Base-by-base conservation (phyloP, 1,284 basidiomycete genomes). In the Ceratobasidium papillatum region DNA sequence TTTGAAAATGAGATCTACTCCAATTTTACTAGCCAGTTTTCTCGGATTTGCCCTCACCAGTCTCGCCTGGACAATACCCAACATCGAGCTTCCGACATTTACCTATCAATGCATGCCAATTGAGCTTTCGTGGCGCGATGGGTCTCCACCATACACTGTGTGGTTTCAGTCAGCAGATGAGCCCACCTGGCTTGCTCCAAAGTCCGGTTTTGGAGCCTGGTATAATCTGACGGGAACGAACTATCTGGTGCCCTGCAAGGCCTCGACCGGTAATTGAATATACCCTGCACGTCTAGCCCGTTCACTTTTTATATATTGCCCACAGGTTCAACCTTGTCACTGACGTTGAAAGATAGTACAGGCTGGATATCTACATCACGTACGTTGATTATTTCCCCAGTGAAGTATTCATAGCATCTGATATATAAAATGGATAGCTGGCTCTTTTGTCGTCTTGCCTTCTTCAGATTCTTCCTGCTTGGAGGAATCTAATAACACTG, bases 81-180 rank as follows among this genome's bases (percentile, higher is more conserved):
- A 69, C 51, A 69, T 69, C 41, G 22, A 69, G 4, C 17, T 58
- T 12, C 66, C 66, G 17, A 58, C 66, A 11, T 69, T 56, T 59
- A 69, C 66, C 12, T 69, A 69, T 27, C 66, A 69, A 59, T 69
- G 66, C 22, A 69, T 69, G 66, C 54, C 54, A 3, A 69, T 58
- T 36, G 12, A 59, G n/a, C 51, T 69, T 1, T 2, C 11, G 7
- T 69, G 66, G 66, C 3, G 22, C 3, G 66, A 58, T 32, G 66
- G 66, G 1, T 41, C 66, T 17, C 52, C 52, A 2, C 66, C 66
- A 14, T 69, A 69, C 54, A 43, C 66, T 8, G 32, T 69, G 9
- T 69, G 66, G 66, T 58, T 69, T 25, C 11, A 54, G 1, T 1
- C 1, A 3, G n/a, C 19, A 22, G 34, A 41, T n/a, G 51, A n/a